phyloP scores from a whole-genome alignment of 176 grass and related monocot genomes.

The Poa annua region DNA sequence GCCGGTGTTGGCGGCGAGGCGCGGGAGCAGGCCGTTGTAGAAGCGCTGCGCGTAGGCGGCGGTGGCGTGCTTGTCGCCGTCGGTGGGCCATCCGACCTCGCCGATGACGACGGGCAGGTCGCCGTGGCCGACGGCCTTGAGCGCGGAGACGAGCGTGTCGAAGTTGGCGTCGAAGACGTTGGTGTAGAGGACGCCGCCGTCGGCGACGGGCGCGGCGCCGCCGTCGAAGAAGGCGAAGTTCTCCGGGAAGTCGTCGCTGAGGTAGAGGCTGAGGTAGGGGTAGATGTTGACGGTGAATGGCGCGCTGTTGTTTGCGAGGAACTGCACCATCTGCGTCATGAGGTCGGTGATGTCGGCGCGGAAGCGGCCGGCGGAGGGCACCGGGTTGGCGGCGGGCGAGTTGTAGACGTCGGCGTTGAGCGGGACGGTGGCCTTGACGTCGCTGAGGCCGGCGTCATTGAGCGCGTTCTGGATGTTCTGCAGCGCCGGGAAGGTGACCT shows the following conservation, averaged over 20 bases:
- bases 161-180: conserved; percentile 96
- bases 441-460: conserved; percentile 72
- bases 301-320: conserved; percentile 71
- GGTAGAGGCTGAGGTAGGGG: conserved; percentile 85
- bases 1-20: conserved; percentile 60
- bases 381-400: conserved; percentile 34
- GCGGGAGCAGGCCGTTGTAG: conserved; percentile 68
- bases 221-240: conserved; percentile 97
- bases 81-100: conserved; percentile 95
- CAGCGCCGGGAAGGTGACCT: conserved; percentile 76
- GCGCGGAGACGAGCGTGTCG: conserved; percentile 77
- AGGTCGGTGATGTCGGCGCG: conserved; percentile 59
- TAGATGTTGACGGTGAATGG: conserved; percentile 98
- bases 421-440: conserved; percentile 77
- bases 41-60: conserved; percentile 68
- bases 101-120: conserved; percentile 77
- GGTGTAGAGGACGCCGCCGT: conserved; percentile 61
- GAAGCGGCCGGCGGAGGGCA: conserved; percentile 77
- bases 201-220: conserved; percentile 40
- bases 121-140: conserved; percentile 59
- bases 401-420: conserved; percentile 86
- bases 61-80: conserved; percentile 79
- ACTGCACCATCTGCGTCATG: conserved; percentile 84
- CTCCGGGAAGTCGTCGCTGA: conserved; percentile 74
- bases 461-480: conserved; percentile 82